Evolutionary conservation across 2,329 filamentous ascomycete genomes (phyloP).

Genomic region (Penicillium brasilianum): DNA sequence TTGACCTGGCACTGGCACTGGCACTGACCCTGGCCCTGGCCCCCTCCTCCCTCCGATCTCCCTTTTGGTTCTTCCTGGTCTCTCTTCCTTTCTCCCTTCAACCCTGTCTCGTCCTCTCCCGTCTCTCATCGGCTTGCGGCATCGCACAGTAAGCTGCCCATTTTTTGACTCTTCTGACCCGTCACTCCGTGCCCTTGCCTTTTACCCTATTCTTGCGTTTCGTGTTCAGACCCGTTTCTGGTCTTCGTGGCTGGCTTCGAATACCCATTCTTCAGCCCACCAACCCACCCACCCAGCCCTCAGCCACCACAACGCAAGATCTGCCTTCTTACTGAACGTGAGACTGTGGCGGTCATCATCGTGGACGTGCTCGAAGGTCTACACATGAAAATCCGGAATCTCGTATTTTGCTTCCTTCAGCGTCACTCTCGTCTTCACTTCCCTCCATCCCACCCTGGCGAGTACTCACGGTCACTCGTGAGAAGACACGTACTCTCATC

Average conservation of each 20-base stretch:
- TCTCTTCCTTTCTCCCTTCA: slow-evolving; percentile 8
- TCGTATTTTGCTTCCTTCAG: neutral
- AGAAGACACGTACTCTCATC: neutral
- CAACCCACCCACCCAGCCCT: neutral
- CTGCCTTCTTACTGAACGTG: neutral
- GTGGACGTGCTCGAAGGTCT: neutral
- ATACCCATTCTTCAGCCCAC: neutral
- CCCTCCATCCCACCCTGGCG: neutral
- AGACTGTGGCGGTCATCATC: neutral
- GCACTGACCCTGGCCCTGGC: too few relatives aligned
- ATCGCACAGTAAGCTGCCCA: slow-evolving; percentile 20
- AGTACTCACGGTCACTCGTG: neutral
- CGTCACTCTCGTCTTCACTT: neutral
- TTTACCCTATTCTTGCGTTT: neutral
- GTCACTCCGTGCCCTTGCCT: neutral
- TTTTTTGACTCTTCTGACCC: neutral
- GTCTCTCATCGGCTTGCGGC: slow-evolving; percentile 8
- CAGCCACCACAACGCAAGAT: neutral
- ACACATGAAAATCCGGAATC: neutral
- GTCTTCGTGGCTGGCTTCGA: neutral
- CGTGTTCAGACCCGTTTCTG: neutral
- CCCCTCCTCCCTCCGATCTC: slow-evolving; percentile 5
- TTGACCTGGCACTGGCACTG: neutral
- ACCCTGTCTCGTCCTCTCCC: slow-evolving; percentile 1
- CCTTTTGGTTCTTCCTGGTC: slow-evolving; percentile 2